These are phyloP conservation scores for Trametes elegans DNA, from an alignment of 768 basidiomycete species.

Conservation along the genomic window DNA sequence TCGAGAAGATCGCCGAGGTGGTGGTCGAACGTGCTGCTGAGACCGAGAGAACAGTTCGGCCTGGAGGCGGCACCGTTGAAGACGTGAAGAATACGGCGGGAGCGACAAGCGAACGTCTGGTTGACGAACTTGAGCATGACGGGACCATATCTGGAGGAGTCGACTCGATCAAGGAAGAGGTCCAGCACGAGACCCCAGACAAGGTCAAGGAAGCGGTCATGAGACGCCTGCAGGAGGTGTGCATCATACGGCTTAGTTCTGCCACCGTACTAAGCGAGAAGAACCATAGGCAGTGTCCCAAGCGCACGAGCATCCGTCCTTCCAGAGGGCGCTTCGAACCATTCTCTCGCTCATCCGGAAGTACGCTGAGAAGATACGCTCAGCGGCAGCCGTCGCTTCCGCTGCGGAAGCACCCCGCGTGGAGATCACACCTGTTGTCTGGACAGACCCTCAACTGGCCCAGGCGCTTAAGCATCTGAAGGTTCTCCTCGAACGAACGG, in stretches of 20 bases:
- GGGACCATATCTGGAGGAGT: background rate
- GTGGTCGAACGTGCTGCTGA: slow-evolving; percentile 18
- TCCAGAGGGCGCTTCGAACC: slow-evolving; percentile 16
- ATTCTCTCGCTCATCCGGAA: slow-evolving; percentile 18
- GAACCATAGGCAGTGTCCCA: slow-evolving; percentile 11
- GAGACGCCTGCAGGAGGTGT: slow-evolving; percentile 22
- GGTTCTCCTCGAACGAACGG: slow-evolving; percentile 20
- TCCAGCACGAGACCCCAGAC: slow-evolving; percentile 13
- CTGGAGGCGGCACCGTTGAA: background rate
- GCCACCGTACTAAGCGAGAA: no score
- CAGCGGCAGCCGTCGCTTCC: background rate
- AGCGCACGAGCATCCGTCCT: slow-evolving; percentile 20
- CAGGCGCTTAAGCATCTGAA: slow-evolving; percentile 13
- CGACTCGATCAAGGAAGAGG: background rate
- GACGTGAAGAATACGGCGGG: background rate
- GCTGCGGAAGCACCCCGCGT: slow-evolving; percentile 7
- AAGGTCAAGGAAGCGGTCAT: slow-evolving; percentile 19
- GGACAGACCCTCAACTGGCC: slow-evolving; percentile 18
- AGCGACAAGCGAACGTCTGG: background rate
- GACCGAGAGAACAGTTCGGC: slow-evolving; percentile 19
- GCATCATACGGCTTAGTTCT: no score
- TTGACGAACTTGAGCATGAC: background rate
- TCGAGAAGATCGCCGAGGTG: slow-evolving; percentile 14
- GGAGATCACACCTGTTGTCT: slow-evolving; percentile 19
- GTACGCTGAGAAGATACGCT: slow-evolving; percentile 12